These are phyloP conservation scores for Plantago lanceolata DNA, from an alignment of 305 asterid species.

Conservation along the genomic window DNA sequence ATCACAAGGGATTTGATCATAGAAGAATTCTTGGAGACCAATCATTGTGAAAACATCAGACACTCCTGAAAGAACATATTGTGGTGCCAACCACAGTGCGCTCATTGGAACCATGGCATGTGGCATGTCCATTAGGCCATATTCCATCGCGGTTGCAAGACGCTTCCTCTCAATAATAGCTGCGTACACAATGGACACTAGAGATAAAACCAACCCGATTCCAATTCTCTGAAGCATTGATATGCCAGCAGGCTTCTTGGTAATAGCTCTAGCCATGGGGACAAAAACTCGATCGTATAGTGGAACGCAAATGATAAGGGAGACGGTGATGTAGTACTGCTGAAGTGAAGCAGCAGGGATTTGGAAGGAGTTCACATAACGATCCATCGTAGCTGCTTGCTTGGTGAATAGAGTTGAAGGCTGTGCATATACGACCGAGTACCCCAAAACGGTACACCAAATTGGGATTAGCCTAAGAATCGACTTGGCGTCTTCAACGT, in stretches of 20 bases:
- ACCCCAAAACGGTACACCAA: slow-evolving; percentile 29
- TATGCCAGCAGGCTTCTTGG: slow-evolving; percentile 7
- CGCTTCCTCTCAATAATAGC: slow-evolving; percentile 29
- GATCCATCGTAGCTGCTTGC: slow-evolving; percentile 17
- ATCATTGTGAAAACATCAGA: slow-evolving; percentile 28
- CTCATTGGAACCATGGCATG: slow-evolving; percentile 27
- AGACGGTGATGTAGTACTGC: slow-evolving; percentile 21
- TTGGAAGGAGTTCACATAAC: slow-evolving; percentile 1
- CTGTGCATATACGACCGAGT: slow-evolving; percentile 29
- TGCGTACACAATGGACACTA: slow-evolving; percentile 25
- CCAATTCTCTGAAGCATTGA: slow-evolving; percentile 16
- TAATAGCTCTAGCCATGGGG: slow-evolving; percentile 10
- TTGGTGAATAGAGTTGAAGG: slow-evolving; percentile 15
- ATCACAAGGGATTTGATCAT: slow-evolving; percentile 31
- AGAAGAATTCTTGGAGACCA: slow-evolving; percentile 37
- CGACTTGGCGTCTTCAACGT: slow-evolving; percentile 31
- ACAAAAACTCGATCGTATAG: slow-evolving; percentile 25
- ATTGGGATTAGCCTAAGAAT: slow-evolving; percentile 30
- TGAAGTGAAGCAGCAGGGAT: slow-evolving; percentile 31
- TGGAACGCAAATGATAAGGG: slow-evolving; percentile 24
- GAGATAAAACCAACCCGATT: slow-evolving; percentile 17
- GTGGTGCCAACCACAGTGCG: slow-evolving; percentile 32
- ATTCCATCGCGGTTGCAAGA: slow-evolving; percentile 20
- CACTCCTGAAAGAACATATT: slow-evolving; percentile 29
- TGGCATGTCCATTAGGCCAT: slow-evolving; percentile 25